These are phyloP conservation scores for Populus deltoides DNA, from an alignment of 345 rosid genomes.

Conservation along the genomic window DNA sequence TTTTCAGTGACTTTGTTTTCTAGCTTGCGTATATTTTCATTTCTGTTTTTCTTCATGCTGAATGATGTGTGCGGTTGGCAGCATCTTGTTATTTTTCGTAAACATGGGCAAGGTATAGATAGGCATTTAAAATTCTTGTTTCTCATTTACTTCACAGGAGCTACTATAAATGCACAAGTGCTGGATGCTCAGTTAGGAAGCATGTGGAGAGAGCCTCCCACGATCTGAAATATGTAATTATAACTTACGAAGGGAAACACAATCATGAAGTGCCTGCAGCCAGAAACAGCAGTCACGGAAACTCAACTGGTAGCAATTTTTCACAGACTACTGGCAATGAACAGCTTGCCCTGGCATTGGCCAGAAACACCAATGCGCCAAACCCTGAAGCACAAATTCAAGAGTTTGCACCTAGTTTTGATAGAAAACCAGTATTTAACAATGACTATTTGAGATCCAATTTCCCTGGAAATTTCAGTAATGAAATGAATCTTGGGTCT, in stretches of 20 bases:
- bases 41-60: neutral
- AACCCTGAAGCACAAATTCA: constrained; percentile 44
- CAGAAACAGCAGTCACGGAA: constrained; percentile 56
- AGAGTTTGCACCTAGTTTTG: constrained; percentile 34
- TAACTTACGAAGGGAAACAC: constrained; percentile 69
- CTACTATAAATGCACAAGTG: constrained; percentile 68
- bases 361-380: constrained; percentile 24
- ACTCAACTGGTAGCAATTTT: constrained; percentile 26
- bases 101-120: no score
- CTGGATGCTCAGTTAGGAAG: constrained; percentile 61
- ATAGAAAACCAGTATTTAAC: constrained; percentile 38
- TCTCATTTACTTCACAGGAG: constrained; percentile 38
- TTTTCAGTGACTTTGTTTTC: neutral
- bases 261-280: constrained; percentile 77
- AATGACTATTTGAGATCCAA: constrained; percentile 33
- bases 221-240: constrained; percentile 51
- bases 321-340: constrained; percentile 27
- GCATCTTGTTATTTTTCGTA: no score
- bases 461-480: constrained; percentile 37
- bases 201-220: constrained; percentile 74
- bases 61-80: neutral
- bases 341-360: constrained; percentile 28
- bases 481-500: constrained; percentile 43
- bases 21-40: neutral
- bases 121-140: no score